Conservation (phyloP, 305 asterid species). For the Rubia peregrina region DNA sequence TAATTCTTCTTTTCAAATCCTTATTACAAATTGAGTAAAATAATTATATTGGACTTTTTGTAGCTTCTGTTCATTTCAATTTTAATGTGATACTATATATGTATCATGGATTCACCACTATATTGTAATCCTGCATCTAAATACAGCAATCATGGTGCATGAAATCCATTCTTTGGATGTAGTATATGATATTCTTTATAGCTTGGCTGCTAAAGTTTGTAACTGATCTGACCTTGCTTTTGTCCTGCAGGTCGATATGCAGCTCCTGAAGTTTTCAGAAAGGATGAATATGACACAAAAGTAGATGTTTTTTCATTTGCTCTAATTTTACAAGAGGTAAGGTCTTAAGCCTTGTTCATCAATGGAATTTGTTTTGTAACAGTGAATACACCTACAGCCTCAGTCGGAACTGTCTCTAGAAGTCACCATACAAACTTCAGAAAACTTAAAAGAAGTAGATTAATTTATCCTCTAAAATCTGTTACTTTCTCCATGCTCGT, state of each 20-base stretch:
- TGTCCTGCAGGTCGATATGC: slow-evolving; percentile 64
- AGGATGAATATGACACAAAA: slow-evolving; percentile 89
- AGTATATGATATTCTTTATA: not conserved
- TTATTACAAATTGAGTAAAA: not conserved
- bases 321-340: slow-evolving; percentile 84
- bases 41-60: slow-evolving; percentile 1
- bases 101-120: not conserved
- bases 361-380: not conserved
- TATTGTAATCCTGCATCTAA: not conserved
- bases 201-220: not conserved
- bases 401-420: not conserved
- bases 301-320: slow-evolving; percentile 97
- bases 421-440: not conserved
- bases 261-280: slow-evolving; percentile 88
- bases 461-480: not conserved
- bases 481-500: not conserved
- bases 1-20: not conserved
- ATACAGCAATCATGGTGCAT: not conserved
- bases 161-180: not conserved
- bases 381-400: not conserved
- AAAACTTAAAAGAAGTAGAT: not conserved
- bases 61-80: not conserved
- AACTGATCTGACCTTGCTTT: not conserved
- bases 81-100: not conserved
- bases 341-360: slow-evolving; percentile 1